Base-by-base conservation (phyloP, 768 basidiomycete species). In the Trametes cubensis region DNA sequence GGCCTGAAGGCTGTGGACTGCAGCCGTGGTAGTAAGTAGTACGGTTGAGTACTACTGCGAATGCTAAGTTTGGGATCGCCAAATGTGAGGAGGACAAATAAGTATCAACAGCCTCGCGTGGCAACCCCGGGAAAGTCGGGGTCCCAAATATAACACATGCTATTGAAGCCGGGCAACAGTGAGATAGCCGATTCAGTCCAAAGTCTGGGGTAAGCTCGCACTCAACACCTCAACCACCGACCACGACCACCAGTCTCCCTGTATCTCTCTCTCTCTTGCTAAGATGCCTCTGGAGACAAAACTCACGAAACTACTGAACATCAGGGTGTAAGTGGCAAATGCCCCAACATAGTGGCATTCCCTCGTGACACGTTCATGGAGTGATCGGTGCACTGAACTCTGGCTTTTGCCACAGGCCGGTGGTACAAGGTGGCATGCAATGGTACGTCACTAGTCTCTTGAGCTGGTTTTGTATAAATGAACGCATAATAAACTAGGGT, bases 361-460 rank as follows among this genome's bases (percentile, higher is more conserved):
- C 10, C 18, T n/a, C 25, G 23, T 25, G 2, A 45, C 55, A 41
- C 41, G 15, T 26, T 17, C 4, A 30, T 55, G 28, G 28, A 30
- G 28, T 30, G 28, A 30, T 34, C 34, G 34, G 34, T 34, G 34
- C 11, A 11, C 34, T 34, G 5, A 34, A 34, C 34, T 34, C 10
- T 34, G 34, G 34, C 15, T 34, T 8, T 4, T 50, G n/a, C 48
- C 23, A 47, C 52, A 91, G 89, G 34, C 93, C 92, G 17, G 78
- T 94, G 48, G 83, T 95, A 1, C 93, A 94, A 72, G 92, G 92
- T 23, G 92, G 91, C 49, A 94, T 94, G 92, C 92, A 94, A 84
- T 95, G 89, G 89, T 91, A 76, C 48, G 71, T 59, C 18, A 62
- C 5, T 26, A 21, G 14, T 28, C 14, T 15, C n/a, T 34, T 10